phyloP scores from a whole-genome alignment of 75 land plant genomes.

The Chamaecyparis obtusa region DNA sequence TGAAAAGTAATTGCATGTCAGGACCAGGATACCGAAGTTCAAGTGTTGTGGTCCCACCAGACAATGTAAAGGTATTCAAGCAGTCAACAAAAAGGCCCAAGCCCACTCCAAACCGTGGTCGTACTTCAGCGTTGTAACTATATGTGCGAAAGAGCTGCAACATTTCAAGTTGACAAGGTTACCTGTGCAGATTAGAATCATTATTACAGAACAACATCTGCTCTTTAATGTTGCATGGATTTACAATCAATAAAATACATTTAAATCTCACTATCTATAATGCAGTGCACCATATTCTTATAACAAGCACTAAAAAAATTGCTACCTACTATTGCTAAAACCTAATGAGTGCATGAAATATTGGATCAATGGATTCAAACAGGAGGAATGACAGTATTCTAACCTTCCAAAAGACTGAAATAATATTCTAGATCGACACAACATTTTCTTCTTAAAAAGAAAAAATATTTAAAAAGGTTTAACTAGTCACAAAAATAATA shows the following conservation, averaged over 20 bases:
- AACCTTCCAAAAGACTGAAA: not conserved
- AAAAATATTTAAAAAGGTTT: not conserved
- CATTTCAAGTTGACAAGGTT: not conserved
- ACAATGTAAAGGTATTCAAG: conserved; percentile 72
- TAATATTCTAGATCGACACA: not conserved
- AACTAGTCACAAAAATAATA: not conserved
- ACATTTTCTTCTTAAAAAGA: not conserved
- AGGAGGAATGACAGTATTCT: not conserved
- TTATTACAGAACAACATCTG: not conserved
- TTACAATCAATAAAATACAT: not conserved
- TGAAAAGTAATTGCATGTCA: conserved; percentile 94
- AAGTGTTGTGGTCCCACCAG: conserved; percentile 49
- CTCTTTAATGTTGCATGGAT: not conserved
- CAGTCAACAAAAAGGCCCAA: conserved; percentile 84
- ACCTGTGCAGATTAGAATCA: not conserved
- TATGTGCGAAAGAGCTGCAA: conserved; percentile 80
- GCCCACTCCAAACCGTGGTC: conserved; percentile 92
- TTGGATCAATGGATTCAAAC: not conserved
- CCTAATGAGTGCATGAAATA: not conserved
- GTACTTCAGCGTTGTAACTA: conserved; percentile 65
- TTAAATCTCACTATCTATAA: not conserved
- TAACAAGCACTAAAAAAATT: not conserved
- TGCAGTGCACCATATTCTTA: not conserved
- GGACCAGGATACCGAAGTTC: conserved; percentile 92
- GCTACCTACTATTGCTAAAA: not conserved